These are phyloP conservation scores for Hypoxylon fragiforme DNA, from an alignment of 495 filamentous ascomycete genomes.

Conservation along the genomic window DNA sequence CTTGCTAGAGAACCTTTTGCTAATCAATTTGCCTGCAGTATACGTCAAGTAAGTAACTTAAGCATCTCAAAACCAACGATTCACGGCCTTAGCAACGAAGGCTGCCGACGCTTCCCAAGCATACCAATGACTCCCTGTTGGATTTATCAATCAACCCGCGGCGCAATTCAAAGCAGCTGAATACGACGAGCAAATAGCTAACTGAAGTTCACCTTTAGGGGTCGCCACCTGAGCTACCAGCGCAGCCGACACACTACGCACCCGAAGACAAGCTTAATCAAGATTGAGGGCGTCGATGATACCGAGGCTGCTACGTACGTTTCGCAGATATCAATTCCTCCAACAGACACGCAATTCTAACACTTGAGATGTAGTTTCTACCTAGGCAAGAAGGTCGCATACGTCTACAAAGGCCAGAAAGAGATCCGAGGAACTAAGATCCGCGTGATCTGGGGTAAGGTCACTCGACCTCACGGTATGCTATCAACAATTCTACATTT, in stretches of 20 bases:
- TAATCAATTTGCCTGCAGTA: constrained; percentile 58
- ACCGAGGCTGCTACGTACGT: constrained; percentile 80
- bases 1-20: constrained; percentile 25
- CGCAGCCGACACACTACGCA: constrained; percentile 82
- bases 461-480: constrained; percentile 91
- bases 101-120: no score
- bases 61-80: no score
- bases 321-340: neutral
- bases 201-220: constrained; percentile 57
- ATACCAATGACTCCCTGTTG: constrained; percentile 2
- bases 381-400: constrained; percentile 94
- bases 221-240: constrained; percentile 92
- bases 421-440: constrained; percentile 96
- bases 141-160: neutral
- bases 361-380: constrained; percentile 65
- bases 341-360: constrained; percentile 26
- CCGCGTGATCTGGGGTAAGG: constrained; percentile 98
- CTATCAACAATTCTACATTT: neutral
- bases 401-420: constrained; percentile 91
- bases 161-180: neutral
- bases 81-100: no score
- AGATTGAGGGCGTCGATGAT: constrained; percentile 96
- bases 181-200: constrained; percentile 28
- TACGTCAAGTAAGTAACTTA: constrained; percentile 84
- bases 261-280: constrained; percentile 84